These are phyloP conservation scores for Wallacemonas sp. DNA, from an alignment of 208 protist species.

Conservation along the genomic window DNA sequence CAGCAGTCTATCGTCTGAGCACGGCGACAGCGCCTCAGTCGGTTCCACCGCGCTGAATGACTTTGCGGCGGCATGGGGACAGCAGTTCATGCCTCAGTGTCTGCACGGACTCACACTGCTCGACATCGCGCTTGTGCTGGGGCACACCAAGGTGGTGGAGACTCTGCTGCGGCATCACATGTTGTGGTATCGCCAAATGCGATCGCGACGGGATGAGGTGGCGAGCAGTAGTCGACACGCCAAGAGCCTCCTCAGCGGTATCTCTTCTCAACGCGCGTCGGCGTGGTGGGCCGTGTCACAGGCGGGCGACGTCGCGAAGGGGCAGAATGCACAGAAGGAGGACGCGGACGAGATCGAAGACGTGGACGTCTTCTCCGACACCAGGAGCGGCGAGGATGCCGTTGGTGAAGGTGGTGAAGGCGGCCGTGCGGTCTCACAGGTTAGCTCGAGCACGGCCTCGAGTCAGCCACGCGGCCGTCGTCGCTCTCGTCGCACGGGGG, in stretches of 20 bases:
- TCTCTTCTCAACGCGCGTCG: no score
- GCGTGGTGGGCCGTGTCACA: no score
- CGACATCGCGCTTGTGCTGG: constrained; percentile 33
- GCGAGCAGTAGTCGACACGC: no score
- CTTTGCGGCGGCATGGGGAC: background rate
- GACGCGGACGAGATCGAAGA: constrained; percentile 8
- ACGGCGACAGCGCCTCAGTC: background rate
- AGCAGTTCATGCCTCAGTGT: constrained; percentile 25
- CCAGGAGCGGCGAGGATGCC: background rate
- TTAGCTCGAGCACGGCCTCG: no score
- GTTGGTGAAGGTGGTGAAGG: no score
- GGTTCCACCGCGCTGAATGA: background rate
- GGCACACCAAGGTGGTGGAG: constrained; percentile 20
- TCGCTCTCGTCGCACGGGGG: background rate
- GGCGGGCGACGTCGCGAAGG: background rate
- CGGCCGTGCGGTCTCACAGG: no score
- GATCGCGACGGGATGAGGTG: background rate
- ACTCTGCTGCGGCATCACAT: constrained; percentile 8
- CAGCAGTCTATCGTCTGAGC: no score
- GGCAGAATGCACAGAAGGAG: background rate
- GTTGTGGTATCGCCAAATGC: constrained; percentile 5
- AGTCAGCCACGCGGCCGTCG: background rate
- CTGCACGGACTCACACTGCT: constrained; percentile 31
- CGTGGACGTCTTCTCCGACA: constrained; percentile 2
- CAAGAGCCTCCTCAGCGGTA: no score